Base-by-base conservation (phyloP, 768 basidiomycete genomes). In the Auriscalpium orientale region DNA sequence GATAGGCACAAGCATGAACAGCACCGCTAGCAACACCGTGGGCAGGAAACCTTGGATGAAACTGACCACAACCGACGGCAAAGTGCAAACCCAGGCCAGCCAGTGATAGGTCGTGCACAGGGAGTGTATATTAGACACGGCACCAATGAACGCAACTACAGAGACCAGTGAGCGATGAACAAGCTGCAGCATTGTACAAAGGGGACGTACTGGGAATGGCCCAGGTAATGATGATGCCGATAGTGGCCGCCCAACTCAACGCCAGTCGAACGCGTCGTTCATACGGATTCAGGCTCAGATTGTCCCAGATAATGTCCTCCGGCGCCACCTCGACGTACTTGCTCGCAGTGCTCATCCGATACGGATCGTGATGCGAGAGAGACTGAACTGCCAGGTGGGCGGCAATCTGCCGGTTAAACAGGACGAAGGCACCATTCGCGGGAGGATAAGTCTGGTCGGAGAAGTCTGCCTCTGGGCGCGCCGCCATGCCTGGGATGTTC, bases 21-120 rank as follows among this genome's bases (percentile, higher is more conserved):
- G 79, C 16, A 98, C 79, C 0, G 92, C 92, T 51, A 99, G 83
- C 50, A 92, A 67, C 21, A 92, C 84, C 0, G 94, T 85, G 3
- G 97, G 93, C 0, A 95, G 72, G 52, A 95, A 84, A 80, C 95
- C 95, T 72, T 84, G 72, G 58, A 98, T 84, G 62, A 97, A 88
- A 60, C 92, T 93, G 56, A 89, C 72, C 18, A 94, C 78, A 9
- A 79, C 66, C 0, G 55, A 12, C 0, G 89, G 89, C 8, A 92
- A 73, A 0, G 63, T 73, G 74, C 90, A 91, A 49, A 99, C 74
- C 94, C 95, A 98, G 0, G 78, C 76, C 3, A 98, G 77, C 85
- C 89, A 99, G 1, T 65, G 58, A 36, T 79, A 83, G 2, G 73
- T 79, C 2, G 64, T 60, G 68, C 89, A 89, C 1, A 98, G 76